A percentile compares a stretch with the other conserved stretches of the same genome.
These are phyloP conservation scores for Ganoderma sinense DNA, from an alignment of 1,284 basidiomycete genomes.

Conservation along the genomic window DNA sequence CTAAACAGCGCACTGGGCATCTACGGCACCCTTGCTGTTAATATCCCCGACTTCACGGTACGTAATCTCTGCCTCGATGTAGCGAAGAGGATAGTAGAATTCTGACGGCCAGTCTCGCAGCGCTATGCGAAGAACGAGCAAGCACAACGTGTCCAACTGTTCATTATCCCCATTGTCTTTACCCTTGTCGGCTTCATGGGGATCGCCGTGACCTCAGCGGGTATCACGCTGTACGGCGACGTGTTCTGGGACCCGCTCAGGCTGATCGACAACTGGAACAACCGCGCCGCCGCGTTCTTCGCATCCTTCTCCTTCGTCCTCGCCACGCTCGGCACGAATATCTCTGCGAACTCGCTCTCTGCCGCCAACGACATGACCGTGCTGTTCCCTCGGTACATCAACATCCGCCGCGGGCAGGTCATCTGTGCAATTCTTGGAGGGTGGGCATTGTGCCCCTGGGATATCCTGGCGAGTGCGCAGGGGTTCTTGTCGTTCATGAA, in stretches of 20 bases:
- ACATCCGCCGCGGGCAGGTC: constrained; percentile 78
- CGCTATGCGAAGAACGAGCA: constrained; percentile 68
- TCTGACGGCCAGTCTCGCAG: constrained; percentile 36
- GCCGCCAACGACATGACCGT: constrained; percentile 84
- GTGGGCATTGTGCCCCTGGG: constrained; percentile 65
- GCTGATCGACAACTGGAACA: constrained; percentile 75
- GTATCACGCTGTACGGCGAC: constrained; percentile 63
- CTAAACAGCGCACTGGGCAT: constrained; percentile 75
- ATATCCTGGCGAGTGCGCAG: constrained; percentile 57
- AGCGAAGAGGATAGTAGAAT: no score
- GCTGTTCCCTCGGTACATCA: constrained; percentile 72
- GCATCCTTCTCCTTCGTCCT: constrained; percentile 72
- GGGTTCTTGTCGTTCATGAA: constrained; percentile 67
- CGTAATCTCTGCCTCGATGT: constrained; percentile 25
- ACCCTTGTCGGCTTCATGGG: constrained; percentile 64
- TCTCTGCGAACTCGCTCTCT: constrained; percentile 78
- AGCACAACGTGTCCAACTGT: constrained; percentile 72
- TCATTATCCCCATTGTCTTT: constrained; percentile 76
- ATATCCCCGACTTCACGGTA: constrained; percentile 79
- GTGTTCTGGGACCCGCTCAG: constrained; percentile 57
- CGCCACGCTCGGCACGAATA: constrained; percentile 77
- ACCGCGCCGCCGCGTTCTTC: constrained; percentile 83
- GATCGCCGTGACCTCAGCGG: constrained; percentile 75
- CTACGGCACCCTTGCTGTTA: constrained; percentile 71
- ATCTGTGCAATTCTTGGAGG: constrained; percentile 78